A percentile compares a stretch with the other conserved stretches of the same genome.
Evolutionary conservation across 139 green algal genomes (phyloP).

Genomic region (Chloropicon primus): DNA sequence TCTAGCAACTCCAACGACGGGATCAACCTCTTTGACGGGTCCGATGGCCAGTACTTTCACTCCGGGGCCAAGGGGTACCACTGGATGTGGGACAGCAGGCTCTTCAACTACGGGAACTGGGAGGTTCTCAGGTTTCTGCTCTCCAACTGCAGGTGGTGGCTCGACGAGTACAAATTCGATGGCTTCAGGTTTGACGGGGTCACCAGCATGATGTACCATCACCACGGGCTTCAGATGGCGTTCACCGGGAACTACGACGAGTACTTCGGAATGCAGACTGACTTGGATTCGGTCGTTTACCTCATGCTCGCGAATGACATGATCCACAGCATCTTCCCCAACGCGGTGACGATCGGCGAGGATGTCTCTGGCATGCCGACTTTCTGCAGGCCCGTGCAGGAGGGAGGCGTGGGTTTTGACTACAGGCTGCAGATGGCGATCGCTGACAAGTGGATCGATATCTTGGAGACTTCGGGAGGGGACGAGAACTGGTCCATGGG

Average conservation of each 20-base stretch:
- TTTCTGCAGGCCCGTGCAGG: slow-evolving; percentile 62
- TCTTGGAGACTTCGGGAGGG: slow-evolving; percentile 27
- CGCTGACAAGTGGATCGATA: slow-evolving; percentile 97
- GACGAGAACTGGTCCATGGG: slow-evolving; percentile 89
- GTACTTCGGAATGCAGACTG: slow-evolving; percentile 93
- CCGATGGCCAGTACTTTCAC: slow-evolving; percentile 83
- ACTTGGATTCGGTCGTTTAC: slow-evolving; percentile 80
- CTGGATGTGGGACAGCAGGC: slow-evolving; percentile 96
- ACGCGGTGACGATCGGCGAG: slow-evolving; percentile 74
- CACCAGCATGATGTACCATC: slow-evolving; percentile 85
- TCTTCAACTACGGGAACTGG: slow-evolving; percentile 93
- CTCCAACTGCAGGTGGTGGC: slow-evolving; percentile 88
- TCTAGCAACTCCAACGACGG: slow-evolving; percentile 89
- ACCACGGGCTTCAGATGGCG: slow-evolving; percentile 86
- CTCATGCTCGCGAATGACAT: slow-evolving; percentile 88
- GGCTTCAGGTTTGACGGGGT: slow-evolving; percentile 94
- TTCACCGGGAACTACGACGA: slow-evolving; percentile 95
- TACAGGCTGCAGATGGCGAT: slow-evolving; percentile 99
- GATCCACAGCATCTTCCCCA: slow-evolving; percentile 85
- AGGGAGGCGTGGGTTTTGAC: slow-evolving; percentile 95
- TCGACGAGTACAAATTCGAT: slow-evolving; percentile 97
- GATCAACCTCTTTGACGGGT: slow-evolving; percentile 98
- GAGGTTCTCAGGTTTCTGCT: slow-evolving; percentile 78
- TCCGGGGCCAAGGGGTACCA: slow-evolving; percentile 70
- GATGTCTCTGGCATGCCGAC: slow-evolving; percentile 94